Evolutionary conservation across 768 basidiomycete species (phyloP).

Genomic region (Kwoniella dejecticola): DNA sequence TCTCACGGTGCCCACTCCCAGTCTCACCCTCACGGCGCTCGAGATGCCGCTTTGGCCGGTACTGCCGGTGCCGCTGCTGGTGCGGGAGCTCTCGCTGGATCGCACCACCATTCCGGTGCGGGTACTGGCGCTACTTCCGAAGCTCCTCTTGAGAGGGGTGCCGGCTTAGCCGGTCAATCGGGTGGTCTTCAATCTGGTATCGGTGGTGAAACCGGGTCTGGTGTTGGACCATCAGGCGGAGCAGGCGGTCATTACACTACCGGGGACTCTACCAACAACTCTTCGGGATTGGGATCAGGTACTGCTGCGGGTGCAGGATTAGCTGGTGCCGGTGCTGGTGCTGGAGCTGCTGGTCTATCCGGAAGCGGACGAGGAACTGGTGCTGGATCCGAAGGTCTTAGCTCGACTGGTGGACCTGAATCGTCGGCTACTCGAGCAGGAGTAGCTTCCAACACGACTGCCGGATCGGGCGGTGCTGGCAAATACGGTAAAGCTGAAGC

Average conservation of each 20-base stretch:
- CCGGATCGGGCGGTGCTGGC: slow-evolving; percentile 18
- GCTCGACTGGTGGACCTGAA: slow-evolving; percentile 12
- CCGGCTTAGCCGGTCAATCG: slow-evolving; percentile 13
- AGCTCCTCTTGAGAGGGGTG: slow-evolving; percentile 15
- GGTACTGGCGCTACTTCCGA: background rate
- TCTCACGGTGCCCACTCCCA: background rate
- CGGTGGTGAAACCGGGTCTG: slow-evolving; percentile 23
- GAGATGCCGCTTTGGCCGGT: slow-evolving; percentile 32
- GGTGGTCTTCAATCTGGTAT: slow-evolving; percentile 17
- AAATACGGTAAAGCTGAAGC: slow-evolving; percentile 27
- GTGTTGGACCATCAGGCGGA: slow-evolving; percentile 33
- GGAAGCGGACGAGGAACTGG: background rate
- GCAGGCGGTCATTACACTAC: slow-evolving; percentile 16
- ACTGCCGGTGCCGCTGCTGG: slow-evolving; percentile 37
- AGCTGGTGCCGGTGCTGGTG: slow-evolving; percentile 27
- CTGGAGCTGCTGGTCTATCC: slow-evolving; percentile 17
- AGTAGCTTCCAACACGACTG: slow-evolving; percentile 6
- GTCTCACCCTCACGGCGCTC: slow-evolving; percentile 10
- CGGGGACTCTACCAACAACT: slow-evolving; percentile 10
- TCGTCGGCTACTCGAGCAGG: slow-evolving; percentile 5
- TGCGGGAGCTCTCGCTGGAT: slow-evolving; percentile 26
- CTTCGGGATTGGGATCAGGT: slow-evolving; percentile 1
- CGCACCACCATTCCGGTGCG: slow-evolving; percentile 1
- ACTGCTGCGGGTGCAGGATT: slow-evolving; percentile 14
- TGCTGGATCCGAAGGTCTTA: background rate